Evolutionary conservation across 805 yeast species (phyloP).

Genomic region (Martiniozyma abietophila): DNA sequence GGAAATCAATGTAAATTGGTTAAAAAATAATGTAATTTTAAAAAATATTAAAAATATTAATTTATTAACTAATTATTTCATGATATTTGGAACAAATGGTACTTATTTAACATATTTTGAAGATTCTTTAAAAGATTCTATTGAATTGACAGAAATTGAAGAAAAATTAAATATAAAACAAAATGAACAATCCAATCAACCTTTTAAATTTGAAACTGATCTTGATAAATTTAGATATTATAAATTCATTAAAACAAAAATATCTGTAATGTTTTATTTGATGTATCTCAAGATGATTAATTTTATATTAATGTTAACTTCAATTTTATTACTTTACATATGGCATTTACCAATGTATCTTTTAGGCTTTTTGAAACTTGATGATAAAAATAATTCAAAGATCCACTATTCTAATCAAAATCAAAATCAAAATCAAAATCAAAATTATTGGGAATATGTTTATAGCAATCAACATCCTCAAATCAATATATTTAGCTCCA

Average conservation of each 20-base stretch:
- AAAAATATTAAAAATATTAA: conserved; percentile 6
- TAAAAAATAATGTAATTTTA: background rate
- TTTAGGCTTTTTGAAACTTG: conserved; percentile 8
- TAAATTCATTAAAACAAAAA: conserved; percentile 13
- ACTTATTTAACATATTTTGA: conserved; percentile 4
- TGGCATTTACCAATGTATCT: conserved; percentile 16
- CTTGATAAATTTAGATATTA: conserved; percentile 8
- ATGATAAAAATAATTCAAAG: too few relatives aligned
- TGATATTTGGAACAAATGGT: conserved; percentile 13
- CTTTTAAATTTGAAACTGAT: too few relatives aligned
- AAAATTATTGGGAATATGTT: too few relatives aligned
- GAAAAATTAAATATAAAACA: background rate
- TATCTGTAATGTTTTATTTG: conserved; percentile 11
- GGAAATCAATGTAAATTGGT: conserved; percentile 1
- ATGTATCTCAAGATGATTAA: conserved; percentile 18
- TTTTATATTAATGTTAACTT: conserved; percentile 13
- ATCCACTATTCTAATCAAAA: too few relatives aligned
- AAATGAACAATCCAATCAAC: background rate
- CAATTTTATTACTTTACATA: conserved; percentile 14
- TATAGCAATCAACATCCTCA: too few relatives aligned
- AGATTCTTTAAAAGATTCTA: background rate
- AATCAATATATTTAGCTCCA: too few relatives aligned
- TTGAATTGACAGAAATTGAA: background rate
- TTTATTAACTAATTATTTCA: conserved; percentile 10
- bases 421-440: too few relatives aligned